Evolutionary conservation across 352 stramenopile species (phyloP).

Genomic region (Phytophthora cryptogea): DNA sequence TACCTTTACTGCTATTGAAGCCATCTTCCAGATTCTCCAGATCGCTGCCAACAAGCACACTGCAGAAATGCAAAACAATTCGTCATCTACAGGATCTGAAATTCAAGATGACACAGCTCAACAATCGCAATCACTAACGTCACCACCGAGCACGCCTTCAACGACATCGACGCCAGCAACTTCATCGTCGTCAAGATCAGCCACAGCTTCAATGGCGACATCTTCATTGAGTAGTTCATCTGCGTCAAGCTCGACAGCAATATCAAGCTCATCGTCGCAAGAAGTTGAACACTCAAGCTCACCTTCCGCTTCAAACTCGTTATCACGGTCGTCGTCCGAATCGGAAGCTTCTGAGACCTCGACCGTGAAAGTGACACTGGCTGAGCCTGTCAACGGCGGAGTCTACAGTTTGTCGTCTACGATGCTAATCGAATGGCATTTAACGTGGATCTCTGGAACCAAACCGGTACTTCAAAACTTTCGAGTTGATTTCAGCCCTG

Average conservation of each 20-base stretch:
- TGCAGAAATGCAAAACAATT: background rate
- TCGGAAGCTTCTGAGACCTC: slow-evolving; percentile 21
- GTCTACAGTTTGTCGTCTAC: slow-evolving; percentile 51
- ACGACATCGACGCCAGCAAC: background rate
- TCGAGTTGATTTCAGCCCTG: slow-evolving; percentile 52
- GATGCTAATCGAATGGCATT: slow-evolving; percentile 50
- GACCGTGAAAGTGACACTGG: slow-evolving; percentile 40
- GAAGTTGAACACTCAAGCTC: slow-evolving; percentile 12
- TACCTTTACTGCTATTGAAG: slow-evolving; percentile 34
- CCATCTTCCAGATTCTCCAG: slow-evolving; percentile 44
- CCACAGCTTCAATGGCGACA: background rate
- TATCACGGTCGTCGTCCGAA: slow-evolving; percentile 10
- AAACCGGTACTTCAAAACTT: slow-evolving; percentile 35
- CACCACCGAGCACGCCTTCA: slow-evolving; percentile 2
- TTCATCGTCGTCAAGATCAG: slow-evolving; percentile 7
- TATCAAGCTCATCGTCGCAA: background rate
- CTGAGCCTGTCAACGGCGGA: slow-evolving; percentile 41
- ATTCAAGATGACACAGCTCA: background rate
- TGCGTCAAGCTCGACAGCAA: background rate
- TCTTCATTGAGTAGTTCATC: slow-evolving; percentile 5
- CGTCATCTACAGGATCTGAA: slow-evolving; percentile 3
- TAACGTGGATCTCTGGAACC: slow-evolving; percentile 28
- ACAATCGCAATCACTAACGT: slow-evolving; percentile 6
- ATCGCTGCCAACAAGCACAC: slow-evolving; percentile 23
- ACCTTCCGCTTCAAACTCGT: slow-evolving; percentile 14